Conservation (phyloP, 2,329 filamentous ascomycete species). For the Fusarium brachygibbosum region DNA sequence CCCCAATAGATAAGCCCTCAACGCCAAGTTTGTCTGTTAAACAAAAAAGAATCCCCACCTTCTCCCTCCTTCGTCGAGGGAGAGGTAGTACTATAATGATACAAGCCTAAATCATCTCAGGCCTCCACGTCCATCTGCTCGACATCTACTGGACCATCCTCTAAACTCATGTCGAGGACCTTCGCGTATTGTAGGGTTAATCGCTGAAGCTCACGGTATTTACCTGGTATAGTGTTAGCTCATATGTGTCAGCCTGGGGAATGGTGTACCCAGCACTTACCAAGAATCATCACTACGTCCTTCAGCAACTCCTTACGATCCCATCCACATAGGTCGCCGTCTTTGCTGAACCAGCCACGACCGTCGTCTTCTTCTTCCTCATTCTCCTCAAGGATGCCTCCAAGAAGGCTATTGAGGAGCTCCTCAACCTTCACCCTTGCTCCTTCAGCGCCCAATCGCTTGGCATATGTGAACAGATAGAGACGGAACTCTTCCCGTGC, state of each 20-base stretch:
- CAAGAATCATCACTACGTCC: conserved; percentile 91
- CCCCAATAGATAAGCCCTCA: conserved; percentile 32
- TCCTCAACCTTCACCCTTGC: conserved; percentile 92
- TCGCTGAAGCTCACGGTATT: conserved; percentile 94
- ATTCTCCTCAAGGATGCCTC: conserved; percentile 75
- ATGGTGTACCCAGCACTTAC: conserved; percentile 64
- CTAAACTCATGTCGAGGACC: conserved; percentile 74
- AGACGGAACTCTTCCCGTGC: conserved; percentile 93
- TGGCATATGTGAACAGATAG: conserved; percentile 98
- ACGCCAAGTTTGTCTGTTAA: conserved; percentile 35
- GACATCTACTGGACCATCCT: conserved; percentile 60
- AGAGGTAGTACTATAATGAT: conserved; percentile 35
- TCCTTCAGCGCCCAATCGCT: conserved; percentile 91
- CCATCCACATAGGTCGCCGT: conserved; percentile 89
- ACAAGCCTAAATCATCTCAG: conserved; percentile 42
- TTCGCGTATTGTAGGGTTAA: conserved; percentile 95
- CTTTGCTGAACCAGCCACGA: conserved; percentile 74
- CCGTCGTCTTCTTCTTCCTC: conserved; percentile 57
- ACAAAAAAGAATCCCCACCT: conserved; percentile 23
- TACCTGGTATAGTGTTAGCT: conserved; percentile 71
- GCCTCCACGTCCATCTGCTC: conserved; percentile 60
- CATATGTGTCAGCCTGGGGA: background rate
- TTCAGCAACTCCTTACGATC: conserved; percentile 87
- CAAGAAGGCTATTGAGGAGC: conserved; percentile 83
- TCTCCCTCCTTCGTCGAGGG: background rate